These are phyloP conservation scores for Cercospora zeina DNA, from an alignment of 2,329 filamentous ascomycete species.

Conservation along the genomic window DNA sequence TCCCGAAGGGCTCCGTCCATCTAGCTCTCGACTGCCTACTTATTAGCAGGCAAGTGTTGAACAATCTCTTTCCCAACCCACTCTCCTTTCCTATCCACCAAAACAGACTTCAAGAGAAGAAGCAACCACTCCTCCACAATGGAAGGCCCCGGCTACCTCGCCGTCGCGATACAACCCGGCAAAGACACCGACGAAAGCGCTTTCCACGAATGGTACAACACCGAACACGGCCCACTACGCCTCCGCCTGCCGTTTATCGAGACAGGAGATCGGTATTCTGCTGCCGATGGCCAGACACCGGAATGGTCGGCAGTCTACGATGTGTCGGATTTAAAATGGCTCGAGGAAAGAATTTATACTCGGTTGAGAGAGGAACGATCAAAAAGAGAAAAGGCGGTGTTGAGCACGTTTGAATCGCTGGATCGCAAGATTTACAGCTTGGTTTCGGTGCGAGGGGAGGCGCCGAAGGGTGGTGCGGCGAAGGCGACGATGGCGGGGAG, in stretches of 20 bases:
- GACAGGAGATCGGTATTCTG: constrained; percentile 78
- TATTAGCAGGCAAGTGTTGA: constrained; percentile 29
- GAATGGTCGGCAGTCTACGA: constrained; percentile 81
- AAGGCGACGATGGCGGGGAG: constrained; percentile 31
- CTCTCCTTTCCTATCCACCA: background rate
- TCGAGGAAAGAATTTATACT: constrained; percentile 71
- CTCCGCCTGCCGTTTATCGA: constrained; percentile 71
- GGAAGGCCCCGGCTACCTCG: constrained; percentile 66
- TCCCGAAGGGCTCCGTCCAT: constrained; percentile 11
- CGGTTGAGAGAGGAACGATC: constrained; percentile 60
- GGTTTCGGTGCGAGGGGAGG: constrained; percentile 49
- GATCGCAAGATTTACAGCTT: constrained; percentile 71
- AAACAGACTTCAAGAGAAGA: background rate
- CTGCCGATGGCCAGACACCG: constrained; percentile 63
- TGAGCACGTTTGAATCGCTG: constrained; percentile 64
- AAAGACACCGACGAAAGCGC: constrained; percentile 63
- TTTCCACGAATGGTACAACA: constrained; percentile 94
- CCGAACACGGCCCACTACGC: constrained; percentile 82
- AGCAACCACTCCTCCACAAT: constrained; percentile 7
- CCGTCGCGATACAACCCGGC: constrained; percentile 82
- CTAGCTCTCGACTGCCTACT: background rate
- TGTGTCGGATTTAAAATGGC: constrained; percentile 69
- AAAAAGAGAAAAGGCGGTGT: constrained; percentile 53
- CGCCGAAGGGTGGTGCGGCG: constrained; percentile 29
- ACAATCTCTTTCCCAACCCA: background rate